Percentiles rank a stretch among this genome's conserved stretches.
Conservation (phyloP, 192 early-diverging fungal genomes). For the Chytriomyces hyalinus region DNA sequence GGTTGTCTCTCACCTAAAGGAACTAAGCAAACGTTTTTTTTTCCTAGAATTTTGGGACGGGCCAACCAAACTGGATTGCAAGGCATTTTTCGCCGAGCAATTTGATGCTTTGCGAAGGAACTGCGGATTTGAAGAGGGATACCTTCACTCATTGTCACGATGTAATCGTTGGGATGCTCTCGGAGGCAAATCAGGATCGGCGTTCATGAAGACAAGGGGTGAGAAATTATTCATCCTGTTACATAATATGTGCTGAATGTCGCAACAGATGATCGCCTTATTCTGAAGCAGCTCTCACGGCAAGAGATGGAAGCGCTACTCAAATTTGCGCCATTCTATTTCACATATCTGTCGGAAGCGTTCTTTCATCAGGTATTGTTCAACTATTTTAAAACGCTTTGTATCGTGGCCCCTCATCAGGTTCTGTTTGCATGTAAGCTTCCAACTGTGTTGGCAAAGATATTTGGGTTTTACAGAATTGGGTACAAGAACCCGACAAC, state of each 20-base stretch:
- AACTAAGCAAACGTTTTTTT: background rate
- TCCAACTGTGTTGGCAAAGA: slow-evolving; percentile 51
- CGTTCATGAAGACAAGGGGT: slow-evolving; percentile 76
- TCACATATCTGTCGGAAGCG: slow-evolving; percentile 67
- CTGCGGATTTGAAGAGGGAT: slow-evolving; percentile 48
- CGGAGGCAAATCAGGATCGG: slow-evolving; percentile 54
- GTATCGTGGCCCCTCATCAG: slow-evolving; percentile 64
- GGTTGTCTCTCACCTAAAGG: background rate
- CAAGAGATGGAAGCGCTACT: slow-evolving; percentile 58
- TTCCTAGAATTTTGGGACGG: slow-evolving; percentile 45
- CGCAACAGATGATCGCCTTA: slow-evolving; percentile 54
- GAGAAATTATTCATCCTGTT: slow-evolving; percentile 2
- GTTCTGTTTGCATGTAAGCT: slow-evolving; percentile 73
- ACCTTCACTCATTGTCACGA: slow-evolving; percentile 44
- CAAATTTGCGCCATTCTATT: slow-evolving; percentile 58
- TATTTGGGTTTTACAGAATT: slow-evolving; percentile 59
- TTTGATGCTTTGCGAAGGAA: slow-evolving; percentile 50
- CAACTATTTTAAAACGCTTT: slow-evolving; percentile 22
- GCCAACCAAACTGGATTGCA: slow-evolving; percentile 43
- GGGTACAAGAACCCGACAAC: slow-evolving; percentile 47
- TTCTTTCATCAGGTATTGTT: slow-evolving; percentile 72
- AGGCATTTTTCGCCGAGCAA: slow-evolving; percentile 52
- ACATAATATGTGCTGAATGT: slow-evolving; percentile 50
- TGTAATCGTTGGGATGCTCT: slow-evolving; percentile 50
- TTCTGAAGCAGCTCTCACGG: slow-evolving; percentile 60